Conservation (phyloP, 139 green algal genomes). For the Micractinium sp. region DNA sequence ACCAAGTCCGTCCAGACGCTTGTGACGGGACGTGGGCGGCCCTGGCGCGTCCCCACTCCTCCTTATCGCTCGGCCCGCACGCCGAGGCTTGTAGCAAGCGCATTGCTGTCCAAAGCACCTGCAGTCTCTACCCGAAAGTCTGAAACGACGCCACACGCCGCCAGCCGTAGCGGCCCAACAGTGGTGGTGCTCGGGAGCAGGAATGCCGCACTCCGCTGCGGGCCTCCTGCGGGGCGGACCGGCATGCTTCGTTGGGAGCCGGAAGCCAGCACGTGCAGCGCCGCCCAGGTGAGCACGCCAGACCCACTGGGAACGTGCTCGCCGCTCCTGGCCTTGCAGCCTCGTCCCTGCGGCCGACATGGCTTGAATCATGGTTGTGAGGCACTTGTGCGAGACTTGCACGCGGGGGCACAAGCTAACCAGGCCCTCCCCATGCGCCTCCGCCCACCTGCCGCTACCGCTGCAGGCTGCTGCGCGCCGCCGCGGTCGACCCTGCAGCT, state of each 20-base stretch:
- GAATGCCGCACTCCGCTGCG: background rate
- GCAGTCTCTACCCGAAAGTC: too few species aligned
- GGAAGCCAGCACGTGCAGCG: background rate
- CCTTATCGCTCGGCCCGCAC: too few species aligned
- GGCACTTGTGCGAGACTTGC: background rate
- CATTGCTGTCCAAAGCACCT: too few species aligned
- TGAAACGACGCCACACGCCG: too few species aligned
- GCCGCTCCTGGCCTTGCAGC: background rate
- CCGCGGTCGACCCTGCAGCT: background rate
- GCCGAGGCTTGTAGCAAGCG: too few species aligned
- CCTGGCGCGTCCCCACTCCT: too few species aligned
- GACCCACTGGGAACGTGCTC: background rate
- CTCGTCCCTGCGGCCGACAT: too few species aligned
- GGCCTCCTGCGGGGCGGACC: background rate
- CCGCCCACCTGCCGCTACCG: too few species aligned
- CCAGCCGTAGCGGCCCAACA: too few species aligned
- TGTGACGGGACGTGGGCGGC: too few species aligned
- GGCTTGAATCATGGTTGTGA: background rate
- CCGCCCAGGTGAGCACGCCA: background rate
- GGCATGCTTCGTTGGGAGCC: background rate
- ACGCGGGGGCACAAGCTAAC: background rate
- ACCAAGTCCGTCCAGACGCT: too few species aligned
- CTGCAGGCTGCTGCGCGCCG: constrained; percentile 28
- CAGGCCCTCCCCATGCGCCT: background rate
- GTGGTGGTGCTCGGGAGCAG: background rate